A percentile compares a stretch with the other conserved stretches of the same genome.
These are phyloP conservation scores for Gnaphalium uliginosum DNA, from an alignment of 129 eudicot genomes.

Conservation along the genomic window DNA sequence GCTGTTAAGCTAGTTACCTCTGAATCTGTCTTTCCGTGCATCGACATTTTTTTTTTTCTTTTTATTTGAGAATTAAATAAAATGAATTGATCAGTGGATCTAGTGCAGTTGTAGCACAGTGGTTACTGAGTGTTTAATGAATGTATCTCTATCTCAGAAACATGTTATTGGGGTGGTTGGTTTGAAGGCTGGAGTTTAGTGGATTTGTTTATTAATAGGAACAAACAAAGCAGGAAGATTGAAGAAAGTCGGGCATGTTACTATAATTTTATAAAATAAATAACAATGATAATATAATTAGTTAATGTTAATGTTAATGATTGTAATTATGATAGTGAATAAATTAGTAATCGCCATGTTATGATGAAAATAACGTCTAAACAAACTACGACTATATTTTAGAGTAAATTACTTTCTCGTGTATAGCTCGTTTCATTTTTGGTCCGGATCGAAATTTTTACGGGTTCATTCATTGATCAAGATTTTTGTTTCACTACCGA, in stretches of 20 bases:
- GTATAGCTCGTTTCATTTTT: too few species aligned
- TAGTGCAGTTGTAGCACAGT: neutral
- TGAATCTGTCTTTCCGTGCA: conserved; percentile 85
- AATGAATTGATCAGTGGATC: conserved; percentile 19
- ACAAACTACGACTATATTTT: neutral
- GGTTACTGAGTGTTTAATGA: conserved; percentile 4
- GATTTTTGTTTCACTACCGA: too few species aligned
- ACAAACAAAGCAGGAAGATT: conserved; percentile 1
- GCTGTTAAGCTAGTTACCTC: conserved; percentile 83
- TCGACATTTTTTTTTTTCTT: conserved; percentile 20
- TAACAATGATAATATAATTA: too few species aligned
- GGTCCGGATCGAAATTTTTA: too few species aligned
- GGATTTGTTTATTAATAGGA: conserved; percentile 24
- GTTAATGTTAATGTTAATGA: too few species aligned
- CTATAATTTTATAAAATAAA: neutral
- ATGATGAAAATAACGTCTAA: neutral
- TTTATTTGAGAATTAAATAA: neutral
- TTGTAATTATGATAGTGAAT: neutral
- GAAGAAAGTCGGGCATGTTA: conserved; percentile 20
- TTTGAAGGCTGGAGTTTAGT: conserved; percentile 11
- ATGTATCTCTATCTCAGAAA: neutral
- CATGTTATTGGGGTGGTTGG: conserved; percentile 22
- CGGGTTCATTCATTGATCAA: too few species aligned
- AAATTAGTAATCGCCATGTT: neutral
- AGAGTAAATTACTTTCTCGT: too few species aligned